Base-by-base conservation (phyloP, 768 basidiomycete species). In the Boletus tomentosulus region DNA sequence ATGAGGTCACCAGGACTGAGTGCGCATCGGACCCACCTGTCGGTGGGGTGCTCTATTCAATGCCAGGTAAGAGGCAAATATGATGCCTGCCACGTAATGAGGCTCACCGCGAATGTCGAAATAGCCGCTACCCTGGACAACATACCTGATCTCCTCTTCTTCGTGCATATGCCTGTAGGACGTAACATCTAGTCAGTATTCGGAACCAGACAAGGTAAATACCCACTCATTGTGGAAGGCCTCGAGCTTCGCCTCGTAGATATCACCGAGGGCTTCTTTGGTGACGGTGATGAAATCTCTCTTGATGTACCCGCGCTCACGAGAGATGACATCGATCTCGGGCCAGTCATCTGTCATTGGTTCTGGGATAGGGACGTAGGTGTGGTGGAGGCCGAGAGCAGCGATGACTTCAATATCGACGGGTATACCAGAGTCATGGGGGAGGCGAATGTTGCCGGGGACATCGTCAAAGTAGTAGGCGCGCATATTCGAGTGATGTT, bases 61-160 rank as follows among this genome's bases (percentile, higher is more conserved):
- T 30, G n/a, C 9, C 38, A 22, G 31, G 25, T 24, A 43, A 35
- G 46, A n/a, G 19, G 2, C 19, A 1, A 16, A 6, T 4, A 35
- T 4, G 3, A 12, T 24, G 35, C 11, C 22, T n/a, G 24, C 5
- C 24, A 7, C 16, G 12, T 8, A 34, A 31, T 35, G 25, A 9
- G 12, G 63, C 83, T 52, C 59, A 88, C 89, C 89, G 58, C 92
- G 79, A 33, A 96, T 80, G 61, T 96, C 94, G 66, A 95, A 95
- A 76, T 84, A 97, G 0, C 91, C 93, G 43, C 81, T 83, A 28
- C 93, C 94, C 3, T 78, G 77, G 34, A 91, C 76, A 60, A 93
- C 83, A 65, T 89, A 97, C 5, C 92, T 78, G 63, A 94, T 95
- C 72, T 96, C 92, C 66, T 96, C 92, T 62, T 96, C 93, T 69